Conservation (phyloP, 371 early-diverging fungal genomes). For the Mortierella sp. region DNA sequence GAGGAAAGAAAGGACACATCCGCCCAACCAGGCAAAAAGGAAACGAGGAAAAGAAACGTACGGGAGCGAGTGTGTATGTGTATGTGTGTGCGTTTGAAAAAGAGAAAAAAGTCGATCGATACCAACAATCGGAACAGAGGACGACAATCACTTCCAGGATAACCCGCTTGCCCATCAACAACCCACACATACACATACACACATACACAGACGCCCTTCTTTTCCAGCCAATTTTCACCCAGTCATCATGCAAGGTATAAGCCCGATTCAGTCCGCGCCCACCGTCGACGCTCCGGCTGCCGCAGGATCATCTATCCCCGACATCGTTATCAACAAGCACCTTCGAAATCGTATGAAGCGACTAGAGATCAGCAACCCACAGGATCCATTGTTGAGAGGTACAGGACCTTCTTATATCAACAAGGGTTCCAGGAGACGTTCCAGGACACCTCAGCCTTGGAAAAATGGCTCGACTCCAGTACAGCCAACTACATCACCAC, state of each 20-base stretch:
- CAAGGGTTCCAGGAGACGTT: slow-evolving; percentile 2
- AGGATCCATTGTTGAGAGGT: neutral
- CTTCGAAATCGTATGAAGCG: slow-evolving; percentile 12
- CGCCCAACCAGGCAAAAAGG: too few species aligned
- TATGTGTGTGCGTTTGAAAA: too few species aligned
- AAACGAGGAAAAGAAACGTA: too few species aligned
- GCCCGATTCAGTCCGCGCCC: neutral
- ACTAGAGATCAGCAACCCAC: slow-evolving; percentile 15
- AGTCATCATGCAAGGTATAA: slow-evolving; percentile 2
- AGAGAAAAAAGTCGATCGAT: too few species aligned
- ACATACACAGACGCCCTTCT: neutral
- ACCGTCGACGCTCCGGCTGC: neutral
- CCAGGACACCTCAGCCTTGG: slow-evolving; percentile 2
- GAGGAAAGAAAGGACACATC: too few species aligned
- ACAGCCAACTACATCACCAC: neutral
- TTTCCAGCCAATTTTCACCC: neutral
- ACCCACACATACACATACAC: neutral
- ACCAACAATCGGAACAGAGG: too few species aligned
- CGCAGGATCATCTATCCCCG: neutral
- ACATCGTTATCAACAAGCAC: slow-evolving; percentile 6
- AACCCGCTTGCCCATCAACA: too few species aligned
- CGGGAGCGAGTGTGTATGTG: too few species aligned
- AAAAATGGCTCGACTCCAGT: slow-evolving; percentile 1
- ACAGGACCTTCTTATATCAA: neutral
- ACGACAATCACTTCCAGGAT: too few species aligned